Conservation (phyloP, 805 yeast genomes). For the Ogataea neopini region DNA sequence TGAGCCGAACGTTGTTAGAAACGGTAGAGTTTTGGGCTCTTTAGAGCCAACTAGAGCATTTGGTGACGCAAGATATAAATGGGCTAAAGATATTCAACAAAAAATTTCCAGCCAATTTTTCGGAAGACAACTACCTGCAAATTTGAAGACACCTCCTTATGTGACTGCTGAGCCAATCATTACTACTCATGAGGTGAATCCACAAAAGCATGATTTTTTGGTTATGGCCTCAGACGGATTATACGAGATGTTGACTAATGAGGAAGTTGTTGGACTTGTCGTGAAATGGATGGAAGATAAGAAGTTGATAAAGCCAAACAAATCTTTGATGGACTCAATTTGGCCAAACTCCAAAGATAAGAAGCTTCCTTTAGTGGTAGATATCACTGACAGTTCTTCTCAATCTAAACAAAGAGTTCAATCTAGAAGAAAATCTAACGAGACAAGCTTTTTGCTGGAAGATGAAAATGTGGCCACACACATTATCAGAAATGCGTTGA, state of each 20-base stretch:
- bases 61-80: constrained; percentile 94
- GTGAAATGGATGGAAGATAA: constrained; percentile 89
- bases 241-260: constrained; percentile 87
- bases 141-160: constrained; percentile 87
- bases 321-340: constrained; percentile 44
- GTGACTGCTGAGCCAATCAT: constrained; percentile 96
- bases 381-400: constrained; percentile 57
- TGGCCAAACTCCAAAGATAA: constrained; percentile 34
- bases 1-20: constrained; percentile 77
- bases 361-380: constrained; percentile 62
- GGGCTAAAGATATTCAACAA: constrained; percentile 74
- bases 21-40: constrained; percentile 90
- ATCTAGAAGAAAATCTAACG: constrained; percentile 50
- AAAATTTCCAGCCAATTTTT: constrained; percentile 72
- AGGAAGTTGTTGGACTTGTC: constrained; percentile 89
- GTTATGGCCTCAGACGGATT: constrained; percentile 95
- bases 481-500: constrained; percentile 86
- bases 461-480: constrained; percentile 93
- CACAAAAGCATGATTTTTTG: constrained; percentile 75
- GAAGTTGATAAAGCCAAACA: constrained; percentile 55
- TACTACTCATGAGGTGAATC: constrained; percentile 74
- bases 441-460: constrained; percentile 56
- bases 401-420: constrained; percentile 70
- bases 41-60: constrained; percentile 95
- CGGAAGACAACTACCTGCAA: constrained; percentile 74